Percentiles rank a stretch among this genome's conserved stretches.
These are phyloP conservation scores for Stachybotrys echinatus DNA, from an alignment of 2,329 filamentous ascomycete genomes.

Conservation along the genomic window DNA sequence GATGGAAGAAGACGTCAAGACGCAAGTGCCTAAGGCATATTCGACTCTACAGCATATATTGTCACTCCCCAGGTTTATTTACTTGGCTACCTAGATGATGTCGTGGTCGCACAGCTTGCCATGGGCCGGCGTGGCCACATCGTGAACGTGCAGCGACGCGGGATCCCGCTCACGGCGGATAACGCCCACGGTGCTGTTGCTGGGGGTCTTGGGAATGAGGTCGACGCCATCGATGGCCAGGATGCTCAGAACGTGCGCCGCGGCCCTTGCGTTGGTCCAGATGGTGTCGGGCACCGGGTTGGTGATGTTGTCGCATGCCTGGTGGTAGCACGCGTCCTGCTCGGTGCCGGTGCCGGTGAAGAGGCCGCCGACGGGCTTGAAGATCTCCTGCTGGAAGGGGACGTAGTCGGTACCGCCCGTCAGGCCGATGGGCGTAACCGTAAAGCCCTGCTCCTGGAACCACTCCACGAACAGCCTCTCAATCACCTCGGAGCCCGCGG, in stretches of 20 bases:
- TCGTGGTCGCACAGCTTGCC: slow-evolving; percentile 19
- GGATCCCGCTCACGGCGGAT: slow-evolving; percentile 12
- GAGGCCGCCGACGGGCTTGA: slow-evolving; percentile 49
- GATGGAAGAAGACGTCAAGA: not conserved
- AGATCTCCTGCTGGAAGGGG: slow-evolving; percentile 48
- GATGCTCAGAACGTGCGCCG: slow-evolving; percentile 38
- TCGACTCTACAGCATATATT: too few relatives aligned
- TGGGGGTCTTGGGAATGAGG: slow-evolving; percentile 14
- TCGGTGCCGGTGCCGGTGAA: slow-evolving; percentile 55
- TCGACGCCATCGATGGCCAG: slow-evolving; percentile 15
- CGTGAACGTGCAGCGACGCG: slow-evolving; percentile 13
- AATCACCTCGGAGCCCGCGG: slow-evolving; percentile 23
- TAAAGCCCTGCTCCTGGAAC: slow-evolving; percentile 23
- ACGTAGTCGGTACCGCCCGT: slow-evolving; percentile 55
- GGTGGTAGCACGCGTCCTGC: slow-evolving; percentile 24
- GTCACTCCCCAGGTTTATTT: too few relatives aligned
- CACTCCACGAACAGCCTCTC: slow-evolving; percentile 27
- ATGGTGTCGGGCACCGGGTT: slow-evolving; percentile 25
- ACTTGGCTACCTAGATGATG: slow-evolving; percentile 8
- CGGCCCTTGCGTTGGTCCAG: slow-evolving; percentile 29
- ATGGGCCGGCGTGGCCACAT: slow-evolving; percentile 2
- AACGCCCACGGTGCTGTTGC: slow-evolving; percentile 10
- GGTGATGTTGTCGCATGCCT: slow-evolving; percentile 28
- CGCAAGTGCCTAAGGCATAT: too few relatives aligned
- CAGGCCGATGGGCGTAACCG: slow-evolving; percentile 17